Conservation (phyloP, 129 eudicot species). For the Flaveria brownii region DNA sequence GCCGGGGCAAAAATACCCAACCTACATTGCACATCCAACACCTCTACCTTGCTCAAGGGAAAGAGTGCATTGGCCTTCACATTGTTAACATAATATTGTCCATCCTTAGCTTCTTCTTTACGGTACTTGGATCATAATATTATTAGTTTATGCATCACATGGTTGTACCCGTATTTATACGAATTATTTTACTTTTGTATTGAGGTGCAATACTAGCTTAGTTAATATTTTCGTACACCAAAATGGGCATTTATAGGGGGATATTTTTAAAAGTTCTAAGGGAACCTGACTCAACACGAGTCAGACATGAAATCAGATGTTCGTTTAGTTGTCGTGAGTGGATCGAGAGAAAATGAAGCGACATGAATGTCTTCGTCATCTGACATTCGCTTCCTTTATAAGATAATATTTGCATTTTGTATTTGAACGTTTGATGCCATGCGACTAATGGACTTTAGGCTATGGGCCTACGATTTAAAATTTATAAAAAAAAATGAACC, state of each 20-base stretch:
- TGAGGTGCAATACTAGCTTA: not conserved
- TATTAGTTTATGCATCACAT: conserved; percentile 7
- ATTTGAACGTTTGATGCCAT: too few species aligned
- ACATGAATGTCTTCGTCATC: not conserved
- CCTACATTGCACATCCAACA: conserved; percentile 83
- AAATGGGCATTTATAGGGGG: not conserved
- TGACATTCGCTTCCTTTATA: not conserved
- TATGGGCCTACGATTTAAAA: too few species aligned
- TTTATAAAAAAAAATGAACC: conserved; percentile 36
- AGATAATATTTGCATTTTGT: not conserved
- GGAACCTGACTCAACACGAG: conserved; percentile 11
- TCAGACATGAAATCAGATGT: conserved; percentile 20
- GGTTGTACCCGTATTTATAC: conserved; percentile 1
- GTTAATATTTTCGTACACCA: not conserved
- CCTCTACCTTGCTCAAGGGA: conserved; percentile 84
- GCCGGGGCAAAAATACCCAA: conserved; percentile 83
- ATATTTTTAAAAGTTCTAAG: conserved; percentile 5
- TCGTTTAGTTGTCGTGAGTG: conserved; percentile 20
- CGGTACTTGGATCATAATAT: not conserved
- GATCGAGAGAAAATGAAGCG: conserved; percentile 25
- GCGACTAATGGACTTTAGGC: too few species aligned
- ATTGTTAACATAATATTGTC: conserved; percentile 37
- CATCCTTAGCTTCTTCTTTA: conserved; percentile 11
- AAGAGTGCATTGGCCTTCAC: conserved; percentile 73
- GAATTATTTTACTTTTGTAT: not conserved